Evolutionary conservation across 208 protist genomes (phyloP).

Genomic region (Trypanosoma grayi): DNA sequence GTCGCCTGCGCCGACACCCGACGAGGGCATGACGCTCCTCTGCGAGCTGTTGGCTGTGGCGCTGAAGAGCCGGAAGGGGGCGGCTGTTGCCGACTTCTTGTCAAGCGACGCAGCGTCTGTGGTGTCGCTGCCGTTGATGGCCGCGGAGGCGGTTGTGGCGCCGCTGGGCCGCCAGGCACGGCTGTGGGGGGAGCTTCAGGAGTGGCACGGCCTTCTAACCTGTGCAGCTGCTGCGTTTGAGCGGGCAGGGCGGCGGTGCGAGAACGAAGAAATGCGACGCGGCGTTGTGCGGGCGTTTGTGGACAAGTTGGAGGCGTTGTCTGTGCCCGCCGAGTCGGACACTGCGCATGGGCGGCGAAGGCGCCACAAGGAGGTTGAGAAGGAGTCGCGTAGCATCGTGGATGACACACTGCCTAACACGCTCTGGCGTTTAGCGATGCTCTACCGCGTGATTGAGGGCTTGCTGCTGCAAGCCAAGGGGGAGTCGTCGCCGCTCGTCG

Average conservation of each 20-base stretch:
- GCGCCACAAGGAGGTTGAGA: background rate
- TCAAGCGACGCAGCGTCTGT: background rate
- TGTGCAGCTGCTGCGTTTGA: constrained; percentile 12
- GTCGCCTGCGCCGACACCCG: background rate
- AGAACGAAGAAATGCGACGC: background rate
- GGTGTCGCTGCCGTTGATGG: constrained; percentile 2
- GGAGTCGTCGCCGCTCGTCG: too few species aligned
- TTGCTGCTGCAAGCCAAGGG: background rate
- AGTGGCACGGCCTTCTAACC: constrained; percentile 11
- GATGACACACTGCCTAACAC: constrained; percentile 18
- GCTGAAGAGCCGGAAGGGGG: constrained; percentile 1
- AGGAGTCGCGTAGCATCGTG: background rate
- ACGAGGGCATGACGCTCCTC: constrained; percentile 16
- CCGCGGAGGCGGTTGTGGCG: constrained; percentile 10
- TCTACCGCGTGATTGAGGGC: constrained; percentile 21
- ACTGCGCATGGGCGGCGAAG: background rate
- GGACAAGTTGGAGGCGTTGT: constrained; percentile 17
- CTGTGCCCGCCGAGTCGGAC: background rate
- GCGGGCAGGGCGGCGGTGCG: background rate
- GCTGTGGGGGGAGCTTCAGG: constrained; percentile 16
- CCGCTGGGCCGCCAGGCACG: constrained; percentile 16
- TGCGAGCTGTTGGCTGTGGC: constrained; percentile 19
- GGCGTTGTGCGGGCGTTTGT: constrained; percentile 1
- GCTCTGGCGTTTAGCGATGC: constrained; percentile 12
- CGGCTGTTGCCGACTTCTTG: constrained; percentile 1